phyloP scores from a whole-genome alignment of 306 rosid genomes.

The Leucaena leucocephala region DNA sequence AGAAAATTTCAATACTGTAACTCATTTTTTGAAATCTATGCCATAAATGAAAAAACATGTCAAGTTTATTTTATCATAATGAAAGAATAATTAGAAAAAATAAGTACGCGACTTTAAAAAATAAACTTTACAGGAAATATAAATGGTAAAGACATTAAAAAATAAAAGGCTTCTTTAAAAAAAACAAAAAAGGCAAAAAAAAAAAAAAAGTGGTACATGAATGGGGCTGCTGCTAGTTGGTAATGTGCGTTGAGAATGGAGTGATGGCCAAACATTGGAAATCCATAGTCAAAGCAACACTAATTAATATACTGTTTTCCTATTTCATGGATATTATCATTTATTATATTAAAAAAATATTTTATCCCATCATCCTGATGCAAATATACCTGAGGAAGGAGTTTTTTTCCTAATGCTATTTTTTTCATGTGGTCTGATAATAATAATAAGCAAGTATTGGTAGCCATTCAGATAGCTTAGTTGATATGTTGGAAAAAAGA shows the following conservation, averaged over 20 bases:
- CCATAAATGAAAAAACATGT: background rate
- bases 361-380: conserved; percentile 40
- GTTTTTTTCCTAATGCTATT: background rate
- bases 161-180: background rate
- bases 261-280: background rate
- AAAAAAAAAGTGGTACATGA: background rate
- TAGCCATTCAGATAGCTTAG: too few relatives aligned
- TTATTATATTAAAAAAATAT: background rate
- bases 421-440: too few relatives aligned
- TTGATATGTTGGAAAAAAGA: too few relatives aligned
- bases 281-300: conserved; percentile 22
- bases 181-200: background rate
- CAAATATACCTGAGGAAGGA: background rate
- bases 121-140: background rate
- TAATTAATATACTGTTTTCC: background rate
- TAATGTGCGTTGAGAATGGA: background rate
- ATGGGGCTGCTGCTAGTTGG: background rate
- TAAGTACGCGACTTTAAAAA: background rate
- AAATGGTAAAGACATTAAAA: background rate
- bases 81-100: too few relatives aligned
- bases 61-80: too few relatives aligned
- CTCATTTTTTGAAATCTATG: background rate
- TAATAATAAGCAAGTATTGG: too few relatives aligned
- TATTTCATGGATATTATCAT: background rate
- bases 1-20: background rate